These are phyloP conservation scores for Lasiodiplodia sp. DNA, from an alignment of 2,329 filamentous ascomycete genomes.

Conservation along the genomic window DNA sequence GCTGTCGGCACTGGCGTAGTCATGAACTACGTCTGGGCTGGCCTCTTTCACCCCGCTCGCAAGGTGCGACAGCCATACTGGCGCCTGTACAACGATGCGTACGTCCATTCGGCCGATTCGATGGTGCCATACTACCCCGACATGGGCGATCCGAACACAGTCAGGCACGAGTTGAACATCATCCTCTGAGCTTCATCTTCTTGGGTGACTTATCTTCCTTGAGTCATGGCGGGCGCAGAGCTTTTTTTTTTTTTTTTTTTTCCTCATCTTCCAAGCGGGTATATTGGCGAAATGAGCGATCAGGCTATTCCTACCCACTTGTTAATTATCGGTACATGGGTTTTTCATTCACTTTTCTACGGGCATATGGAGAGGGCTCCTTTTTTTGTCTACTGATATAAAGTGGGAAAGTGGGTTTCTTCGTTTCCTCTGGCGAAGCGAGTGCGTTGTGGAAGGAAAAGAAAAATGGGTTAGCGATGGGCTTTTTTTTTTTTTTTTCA, in stretches of 20 bases:
- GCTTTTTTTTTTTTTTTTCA: background rate
- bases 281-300: background rate
- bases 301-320: background rate
- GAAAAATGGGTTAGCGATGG: slow-evolving; percentile 2
- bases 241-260: slow-evolving; percentile 8
- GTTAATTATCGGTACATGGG: background rate
- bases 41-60: slow-evolving; percentile 93
- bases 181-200: slow-evolving; percentile 66
- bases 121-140: slow-evolving; percentile 97
- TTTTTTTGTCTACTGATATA: background rate
- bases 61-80: slow-evolving; percentile 96
- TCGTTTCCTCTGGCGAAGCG: background rate
- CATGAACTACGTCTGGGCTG: slow-evolving; percentile 98
- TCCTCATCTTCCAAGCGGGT: background rate
- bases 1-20: slow-evolving; percentile 90
- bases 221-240: background rate
- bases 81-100: slow-evolving; percentile 96
- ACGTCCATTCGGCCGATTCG: slow-evolving; percentile 88
- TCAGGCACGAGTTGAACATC: slow-evolving; percentile 82
- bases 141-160: slow-evolving; percentile 79
- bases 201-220: background rate
- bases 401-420: slow-evolving; percentile 9
- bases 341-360: background rate
- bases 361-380: slow-evolving; percentile 1
- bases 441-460: background rate